Base-by-base conservation (phyloP, 495 filamentous ascomycete genomes). In the Sordaria brevicollis region DNA sequence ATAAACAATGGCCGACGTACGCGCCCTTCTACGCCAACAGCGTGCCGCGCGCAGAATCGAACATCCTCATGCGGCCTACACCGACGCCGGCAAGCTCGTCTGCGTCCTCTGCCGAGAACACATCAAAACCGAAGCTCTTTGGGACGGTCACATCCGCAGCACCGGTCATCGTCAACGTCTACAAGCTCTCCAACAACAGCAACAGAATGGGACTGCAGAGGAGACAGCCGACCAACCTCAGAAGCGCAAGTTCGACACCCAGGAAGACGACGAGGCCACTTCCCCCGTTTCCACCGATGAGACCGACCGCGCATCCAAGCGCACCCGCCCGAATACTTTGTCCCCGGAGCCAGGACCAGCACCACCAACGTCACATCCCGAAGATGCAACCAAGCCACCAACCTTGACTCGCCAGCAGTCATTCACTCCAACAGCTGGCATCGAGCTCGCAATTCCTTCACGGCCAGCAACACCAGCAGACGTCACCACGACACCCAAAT, bases 11-110 rank as follows among this genome's bases (percentile, higher is more conserved):
- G 87, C 93, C 71, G 92, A 96, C 76, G 90, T 93, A 17, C 90
- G 93, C 57, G 87, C 92, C 21, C 84, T 96, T 19, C 87, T 96
- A 62, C 90, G 92, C 73, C 91, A 88, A 77, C 92, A 96, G 80
- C 90, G 93, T 75, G 89, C 88, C 66, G 86, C 89, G 65, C 89
- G 93, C 71, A 88, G 90, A 74, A 89, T 92, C 71, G 84, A 87
- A 9, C 89, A 91, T 69, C 88, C 87, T 0, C 79, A 90, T 74
- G 86, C 89, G 37, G 80, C 81, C 68, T 90, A 90, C 74, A 85
- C 89, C 0, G 81, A 85, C 71, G 81, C 84, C 35, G 87, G 89
- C 41, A 87, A 84, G 69, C 81, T 92, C 7, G 75, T 86, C 67
- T 90, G 89, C 79, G 79, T 81, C 65, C 75, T 88, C 13, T 91